Percentiles rank a stretch among this genome's conserved stretches.
Evolutionary conservation across 164 flowering plant species (phyloP).

Genomic region (Stephania cephalantha): DNA sequence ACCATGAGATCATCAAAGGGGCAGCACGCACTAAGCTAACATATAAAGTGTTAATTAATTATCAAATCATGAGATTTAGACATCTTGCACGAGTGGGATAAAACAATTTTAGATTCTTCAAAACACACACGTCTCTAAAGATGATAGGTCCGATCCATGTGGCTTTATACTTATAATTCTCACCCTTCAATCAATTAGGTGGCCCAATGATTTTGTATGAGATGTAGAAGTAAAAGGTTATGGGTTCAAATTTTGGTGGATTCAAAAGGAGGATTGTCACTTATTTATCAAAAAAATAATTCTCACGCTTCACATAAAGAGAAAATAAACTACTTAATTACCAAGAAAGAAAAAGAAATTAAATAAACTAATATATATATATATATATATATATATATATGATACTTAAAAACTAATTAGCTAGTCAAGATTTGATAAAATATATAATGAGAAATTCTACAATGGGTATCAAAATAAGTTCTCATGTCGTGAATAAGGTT

Average conservation of each 20-base stretch:
- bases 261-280: too few relatives aligned
- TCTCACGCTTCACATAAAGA: background rate
- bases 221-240: too few relatives aligned
- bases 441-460: too few relatives aligned
- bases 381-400: too few relatives aligned
- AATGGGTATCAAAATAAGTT: too few relatives aligned
- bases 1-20: background rate
- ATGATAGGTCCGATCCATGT: background rate
- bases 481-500: too few relatives aligned
- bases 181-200: background rate
- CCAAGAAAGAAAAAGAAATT: too few relatives aligned
- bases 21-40: constrained; percentile 1
- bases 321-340: background rate
- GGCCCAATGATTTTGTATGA: too few relatives aligned
- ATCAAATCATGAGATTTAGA: background rate
- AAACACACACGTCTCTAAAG: background rate
- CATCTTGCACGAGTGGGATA: background rate
- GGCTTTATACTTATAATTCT: background rate
- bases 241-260: too few relatives aligned
- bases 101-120: background rate
- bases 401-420: too few relatives aligned
- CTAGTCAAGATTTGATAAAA: too few relatives aligned
- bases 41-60: background rate
- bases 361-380: too few relatives aligned
- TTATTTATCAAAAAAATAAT: background rate